A percentile compares a stretch with the other conserved stretches of the same genome.
phyloP scores from a whole-genome alignment of 495 filamentous ascomycete genomes.

The Lophium mytilinum region DNA sequence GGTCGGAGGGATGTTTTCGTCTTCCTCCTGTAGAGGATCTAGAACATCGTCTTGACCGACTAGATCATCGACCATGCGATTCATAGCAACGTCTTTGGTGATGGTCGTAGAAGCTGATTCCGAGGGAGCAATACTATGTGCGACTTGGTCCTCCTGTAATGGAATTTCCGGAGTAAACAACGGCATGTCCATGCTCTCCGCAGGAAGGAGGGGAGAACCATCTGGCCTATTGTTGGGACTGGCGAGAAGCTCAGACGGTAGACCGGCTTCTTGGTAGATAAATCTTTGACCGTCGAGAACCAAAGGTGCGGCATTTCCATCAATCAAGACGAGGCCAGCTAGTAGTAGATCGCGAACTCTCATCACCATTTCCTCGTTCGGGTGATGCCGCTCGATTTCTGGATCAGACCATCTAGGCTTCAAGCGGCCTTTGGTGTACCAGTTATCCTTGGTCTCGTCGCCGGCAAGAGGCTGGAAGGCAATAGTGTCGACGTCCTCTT shows the following conservation, averaged over 20 bases:
- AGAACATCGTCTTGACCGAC: constrained; percentile 47
- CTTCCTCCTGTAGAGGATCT: constrained; percentile 26
- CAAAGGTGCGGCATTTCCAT: constrained; percentile 12
- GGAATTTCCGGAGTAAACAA: constrained; percentile 10
- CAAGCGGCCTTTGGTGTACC: constrained; percentile 33
- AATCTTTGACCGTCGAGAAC: constrained; percentile 17
- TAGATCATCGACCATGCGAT: constrained; percentile 55
- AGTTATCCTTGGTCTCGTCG: constrained; percentile 42
- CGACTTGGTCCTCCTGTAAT: constrained; percentile 22
- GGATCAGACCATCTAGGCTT: constrained; percentile 51
- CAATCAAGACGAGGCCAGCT: constrained; percentile 43
- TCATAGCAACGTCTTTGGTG: constrained; percentile 32
- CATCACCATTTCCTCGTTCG: constrained; percentile 63
- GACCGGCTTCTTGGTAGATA: constrained; percentile 21
- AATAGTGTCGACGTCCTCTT: constrained; percentile 68
- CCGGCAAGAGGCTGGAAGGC: constrained; percentile 62
- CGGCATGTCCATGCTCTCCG: constrained; percentile 12
- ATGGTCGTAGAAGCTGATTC: constrained; percentile 23
- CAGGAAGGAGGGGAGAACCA: constrained; percentile 27
- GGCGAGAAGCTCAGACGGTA: constrained; percentile 21
- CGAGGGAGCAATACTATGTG: constrained; percentile 23
- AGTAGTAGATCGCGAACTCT: constrained; percentile 60
- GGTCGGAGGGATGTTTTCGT: constrained; percentile 28
- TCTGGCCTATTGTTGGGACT: constrained; percentile 18
- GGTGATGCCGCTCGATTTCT: constrained; percentile 50